phyloP scores from a whole-genome alignment of 139 green algal species.

The Chlorella sp. region DNA sequence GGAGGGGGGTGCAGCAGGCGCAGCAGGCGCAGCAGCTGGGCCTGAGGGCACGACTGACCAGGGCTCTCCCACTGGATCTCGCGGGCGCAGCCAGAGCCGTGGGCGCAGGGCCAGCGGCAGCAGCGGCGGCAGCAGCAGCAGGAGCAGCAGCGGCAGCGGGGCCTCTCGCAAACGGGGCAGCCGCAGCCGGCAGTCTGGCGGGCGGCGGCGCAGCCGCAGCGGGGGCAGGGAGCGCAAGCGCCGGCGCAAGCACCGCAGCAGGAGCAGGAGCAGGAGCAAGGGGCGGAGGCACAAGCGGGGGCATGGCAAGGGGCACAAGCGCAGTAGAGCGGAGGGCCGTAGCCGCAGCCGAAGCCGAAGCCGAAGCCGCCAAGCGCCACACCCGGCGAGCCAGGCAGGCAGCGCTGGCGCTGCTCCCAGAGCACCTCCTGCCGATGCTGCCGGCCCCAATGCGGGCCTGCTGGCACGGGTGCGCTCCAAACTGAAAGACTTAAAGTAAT shows the following conservation, averaged over 20 bases:
- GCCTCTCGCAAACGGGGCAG: background rate
- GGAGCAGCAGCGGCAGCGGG: background rate
- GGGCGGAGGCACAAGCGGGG: background rate
- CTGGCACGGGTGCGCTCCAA: slow-evolving; percentile 8
- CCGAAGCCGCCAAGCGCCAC: background rate
- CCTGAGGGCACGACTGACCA: background rate
- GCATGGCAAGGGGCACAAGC: background rate
- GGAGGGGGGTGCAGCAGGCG: background rate
- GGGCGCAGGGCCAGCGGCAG: background rate
- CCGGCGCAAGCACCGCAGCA: background rate
- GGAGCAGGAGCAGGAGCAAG: background rate
- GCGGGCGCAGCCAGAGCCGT: background rate
- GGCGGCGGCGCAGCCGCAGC: background rate
- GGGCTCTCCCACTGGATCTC: background rate
- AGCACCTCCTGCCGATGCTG: background rate
- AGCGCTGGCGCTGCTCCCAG: background rate
- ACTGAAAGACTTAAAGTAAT: slow-evolving; percentile 11
- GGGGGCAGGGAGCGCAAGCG: background rate
- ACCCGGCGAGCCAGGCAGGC: background rate
- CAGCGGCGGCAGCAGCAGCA: background rate
- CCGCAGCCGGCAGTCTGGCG: background rate
- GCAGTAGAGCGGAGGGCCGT: background rate
- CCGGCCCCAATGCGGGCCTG: background rate
- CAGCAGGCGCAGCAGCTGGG: background rate
- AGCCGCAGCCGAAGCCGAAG: background rate